Evolutionary conservation across 768 basidiomycete species (phyloP), one percentile per base, ranked within the genome.

Genomic region (Lactarius hengduanensis): DNA sequence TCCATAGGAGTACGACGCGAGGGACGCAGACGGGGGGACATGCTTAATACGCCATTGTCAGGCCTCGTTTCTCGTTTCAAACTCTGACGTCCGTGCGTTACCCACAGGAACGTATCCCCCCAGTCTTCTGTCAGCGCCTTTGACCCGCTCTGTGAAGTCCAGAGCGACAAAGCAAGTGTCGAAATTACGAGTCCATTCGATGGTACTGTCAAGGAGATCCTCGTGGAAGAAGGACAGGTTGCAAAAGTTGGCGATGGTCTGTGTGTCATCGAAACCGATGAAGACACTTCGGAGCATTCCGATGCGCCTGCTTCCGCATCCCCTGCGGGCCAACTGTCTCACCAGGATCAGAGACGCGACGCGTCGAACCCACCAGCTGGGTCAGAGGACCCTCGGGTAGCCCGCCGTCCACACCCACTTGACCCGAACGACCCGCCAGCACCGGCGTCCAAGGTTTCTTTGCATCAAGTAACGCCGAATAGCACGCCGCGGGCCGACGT

Each of bases 171-270:
- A 75, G 92, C 92, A 1, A 90, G 86, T 75, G 92, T 95, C 30
- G 93, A 95, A 76, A 94, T 96, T 63, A 95, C 93, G 3, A 89
- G 88, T 64, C 93, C 93, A 1, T 94, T 83, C 72, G 89, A 93
- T 50, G 93, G 93, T 6, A 78, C 86, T 38, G 78, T 95, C 57
- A 86, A 83, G 67, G 82, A 90, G 69, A 76, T 94, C 7, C 79
- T 92, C 1, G 91, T 93, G 20, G 77, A 87, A 69, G 91, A 92
- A 73, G 93, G 93, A 22, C 85, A 92, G 73, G 82, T 94, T 20
- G 91, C 91, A 22, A 92, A 92, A 73, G 93, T 94, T 20, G 92
- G 94, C 38, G 78, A 83, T 22, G 86, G 86, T 11, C 79, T 95
- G 2, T 95, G 92, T 75, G 70, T 87, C 13, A 92, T 95, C 60